phyloP scores from a whole-genome alignment of 148 eudicot genomes.

The Suaeda aralocaspica region DNA sequence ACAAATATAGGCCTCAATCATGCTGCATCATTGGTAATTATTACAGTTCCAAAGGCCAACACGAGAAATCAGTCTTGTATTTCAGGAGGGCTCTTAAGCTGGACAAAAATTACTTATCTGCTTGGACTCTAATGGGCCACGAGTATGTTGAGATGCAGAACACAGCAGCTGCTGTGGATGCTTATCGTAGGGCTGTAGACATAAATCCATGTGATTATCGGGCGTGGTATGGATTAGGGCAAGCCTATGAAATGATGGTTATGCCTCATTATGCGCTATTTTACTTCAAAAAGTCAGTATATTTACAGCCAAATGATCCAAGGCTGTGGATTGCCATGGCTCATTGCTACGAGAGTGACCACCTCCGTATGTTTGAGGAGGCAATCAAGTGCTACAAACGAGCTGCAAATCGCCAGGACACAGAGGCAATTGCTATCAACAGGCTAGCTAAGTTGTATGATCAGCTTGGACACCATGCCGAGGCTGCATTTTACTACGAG shows the following conservation, averaged over 20 bases:
- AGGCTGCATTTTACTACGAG: slow-evolving; percentile 89
- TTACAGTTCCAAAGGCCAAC: slow-evolving; percentile 95
- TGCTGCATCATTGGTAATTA: slow-evolving; percentile 97
- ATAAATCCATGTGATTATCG: slow-evolving; percentile 89
- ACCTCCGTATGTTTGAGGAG: slow-evolving; percentile 85
- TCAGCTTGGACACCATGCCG: slow-evolving; percentile 62
- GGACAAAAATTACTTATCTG: slow-evolving; percentile 83
- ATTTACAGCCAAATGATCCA: slow-evolving; percentile 88
- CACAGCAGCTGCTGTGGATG: slow-evolving; percentile 92
- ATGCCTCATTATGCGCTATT: slow-evolving; percentile 92
- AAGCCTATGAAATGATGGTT: slow-evolving; percentile 97
- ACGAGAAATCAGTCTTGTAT: slow-evolving; percentile 85
- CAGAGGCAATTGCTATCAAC: slow-evolving; percentile 89
- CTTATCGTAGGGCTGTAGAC: slow-evolving; percentile 93
- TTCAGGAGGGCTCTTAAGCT: slow-evolving; percentile 88
- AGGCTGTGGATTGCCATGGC: slow-evolving; percentile 99
- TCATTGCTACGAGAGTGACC: slow-evolving; percentile 88
- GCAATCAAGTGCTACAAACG: slow-evolving; percentile 91
- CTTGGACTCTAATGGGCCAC: slow-evolving; percentile 98
- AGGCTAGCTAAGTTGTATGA: slow-evolving; percentile 81
- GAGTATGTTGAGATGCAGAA: slow-evolving; percentile 95
- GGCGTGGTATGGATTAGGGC: slow-evolving; percentile 99
- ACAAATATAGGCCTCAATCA: slow-evolving; percentile 93
- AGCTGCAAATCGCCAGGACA: slow-evolving; percentile 82
- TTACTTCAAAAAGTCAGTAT: slow-evolving; percentile 80